Base-by-base conservation (phyloP, 2,329 filamentous ascomycete species). In the Sphaerulina populicola region DNA sequence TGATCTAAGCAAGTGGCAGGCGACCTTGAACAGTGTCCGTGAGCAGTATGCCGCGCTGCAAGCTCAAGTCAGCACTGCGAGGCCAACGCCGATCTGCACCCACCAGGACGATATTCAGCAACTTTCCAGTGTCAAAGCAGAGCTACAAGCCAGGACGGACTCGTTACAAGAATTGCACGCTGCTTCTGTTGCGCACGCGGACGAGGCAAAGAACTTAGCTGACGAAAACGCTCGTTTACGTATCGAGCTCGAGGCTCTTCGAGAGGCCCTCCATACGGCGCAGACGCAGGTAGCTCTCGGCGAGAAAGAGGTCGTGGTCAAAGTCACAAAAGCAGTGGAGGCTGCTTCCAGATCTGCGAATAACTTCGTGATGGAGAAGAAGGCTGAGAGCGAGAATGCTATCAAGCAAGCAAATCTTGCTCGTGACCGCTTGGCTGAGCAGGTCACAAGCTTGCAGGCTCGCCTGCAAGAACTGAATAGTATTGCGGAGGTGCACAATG, bases 351-450 rank as follows among this genome's bases (percentile, higher is more conserved):
- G 12, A 11, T 35, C 31, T 35, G 31, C 12, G 29, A 10, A 21
- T 38, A 21, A 38, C 31, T 36, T 42, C 27, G 33, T 29, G 35
- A 27, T 33, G 29, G 30, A 52, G 30, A 42, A 54, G 7, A 53
- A 50, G 40, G 48, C 47, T 30, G 44, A 58, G 21, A 35, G 44
- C 10, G 46, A 55, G 5, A 59, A 60, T 41, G 44, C 47, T 9
- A 18, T 56, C 31, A 55, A 53, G 51, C 48, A 39, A 14, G 7
- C 57, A 18, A 36, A 14, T 6, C 44, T 21, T 29, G 49, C 57
- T 35, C 31, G 21, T 29, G 47, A 53, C 15, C 45, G 46, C 11
- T 33, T 55, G 10, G 14, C 45, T 21, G 51, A 49, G 21, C 23
- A 50, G 14, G 41, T 51, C 12, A 23, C 44, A 9, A 14, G 23